Base-by-base conservation (phyloP, 2,329 filamentous ascomycete species). In the Berkeleyomyces basicola region DNA sequence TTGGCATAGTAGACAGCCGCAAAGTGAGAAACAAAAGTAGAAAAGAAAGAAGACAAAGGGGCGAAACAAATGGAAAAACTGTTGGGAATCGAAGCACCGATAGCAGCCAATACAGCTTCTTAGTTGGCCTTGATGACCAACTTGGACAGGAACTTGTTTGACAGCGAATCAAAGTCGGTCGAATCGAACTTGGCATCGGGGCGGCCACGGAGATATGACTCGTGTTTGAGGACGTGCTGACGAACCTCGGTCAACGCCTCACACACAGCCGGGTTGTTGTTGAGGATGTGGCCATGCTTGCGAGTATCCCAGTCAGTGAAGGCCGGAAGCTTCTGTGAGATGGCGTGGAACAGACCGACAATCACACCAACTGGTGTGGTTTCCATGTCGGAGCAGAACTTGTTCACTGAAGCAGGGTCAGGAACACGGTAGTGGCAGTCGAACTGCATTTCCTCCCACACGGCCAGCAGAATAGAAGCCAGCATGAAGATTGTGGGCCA, bases 401-500 rank as follows among this genome's bases (percentile, higher is more conserved):
- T 96, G 71, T 92, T 84, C 66, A 96, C 91, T 4, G 87, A 87
- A 59, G 82, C 79, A 61, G 87, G 81, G 72, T 96, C 91, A 3
- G 88, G 90, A 3, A 95, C 86, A 61, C 92, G 87, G 80, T 96
- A 97, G 76, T 96, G 89, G 79, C 88, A 95, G 76, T 97, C 92
- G 71, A 96, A 97, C 74, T 97, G 91, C 84, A 97, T 96, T 80
- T 96, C 87, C 74, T 97, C 92, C 92, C 92, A 97, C 23, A 97
- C 90, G 9, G 89, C 89, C 58, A 97, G 80, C 42, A 97, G 82
- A 66, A 97, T 93, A 3, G 89, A 91, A 7, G 91, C 92, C 63
- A 96, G 80, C 82, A 97, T 95, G 80, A 96, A 97, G 72, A 97
- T 97, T 58, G 91, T 96, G 1, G 92, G 92, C 92, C 92, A 97